Conservation (phyloP, 2,329 filamentous ascomycete genomes). For the Talaromyces sp. region DNA sequence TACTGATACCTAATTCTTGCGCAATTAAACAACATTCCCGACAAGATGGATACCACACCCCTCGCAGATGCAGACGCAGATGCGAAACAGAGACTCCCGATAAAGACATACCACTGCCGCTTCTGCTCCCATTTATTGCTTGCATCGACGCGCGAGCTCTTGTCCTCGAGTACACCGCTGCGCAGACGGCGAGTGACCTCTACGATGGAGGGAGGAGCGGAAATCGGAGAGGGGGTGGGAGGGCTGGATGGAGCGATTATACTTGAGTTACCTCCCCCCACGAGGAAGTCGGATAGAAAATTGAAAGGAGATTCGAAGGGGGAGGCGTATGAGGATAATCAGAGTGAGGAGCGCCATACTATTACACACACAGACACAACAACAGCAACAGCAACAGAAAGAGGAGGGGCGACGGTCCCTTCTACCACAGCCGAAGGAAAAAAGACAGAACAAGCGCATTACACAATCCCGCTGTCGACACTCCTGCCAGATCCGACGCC, state of each 20-base stretch:
- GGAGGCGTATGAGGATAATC: too few relatives aligned
- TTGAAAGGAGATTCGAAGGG: too few relatives aligned
- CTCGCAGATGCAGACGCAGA: neutral
- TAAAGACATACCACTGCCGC: constrained; percentile 58
- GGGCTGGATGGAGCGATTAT: constrained; percentile 7
- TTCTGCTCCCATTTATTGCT: constrained; percentile 65
- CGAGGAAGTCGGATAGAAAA: too few relatives aligned
- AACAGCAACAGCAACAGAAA: neutral
- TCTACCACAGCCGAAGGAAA: neutral
- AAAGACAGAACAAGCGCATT: constrained; percentile 26
- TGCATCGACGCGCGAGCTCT: constrained; percentile 54
- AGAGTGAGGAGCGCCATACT: neutral
- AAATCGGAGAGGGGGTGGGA: neutral
- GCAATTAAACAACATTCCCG: too few relatives aligned
- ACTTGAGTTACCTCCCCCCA: neutral
- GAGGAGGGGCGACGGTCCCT: neutral
- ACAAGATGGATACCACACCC: too few relatives aligned
- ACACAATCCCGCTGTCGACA: constrained; percentile 53
- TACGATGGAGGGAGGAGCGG: neutral
- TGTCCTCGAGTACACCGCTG: constrained; percentile 22
- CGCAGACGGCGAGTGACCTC: neutral
- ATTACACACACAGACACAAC: constrained; percentile 8
- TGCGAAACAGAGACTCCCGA: constrained; percentile 24
- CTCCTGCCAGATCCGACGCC: constrained; percentile 48
- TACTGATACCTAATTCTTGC: too few relatives aligned